Evolutionary conservation across 352 stramenopile species (phyloP).

Genomic region (Phytopythium boreale): DNA sequence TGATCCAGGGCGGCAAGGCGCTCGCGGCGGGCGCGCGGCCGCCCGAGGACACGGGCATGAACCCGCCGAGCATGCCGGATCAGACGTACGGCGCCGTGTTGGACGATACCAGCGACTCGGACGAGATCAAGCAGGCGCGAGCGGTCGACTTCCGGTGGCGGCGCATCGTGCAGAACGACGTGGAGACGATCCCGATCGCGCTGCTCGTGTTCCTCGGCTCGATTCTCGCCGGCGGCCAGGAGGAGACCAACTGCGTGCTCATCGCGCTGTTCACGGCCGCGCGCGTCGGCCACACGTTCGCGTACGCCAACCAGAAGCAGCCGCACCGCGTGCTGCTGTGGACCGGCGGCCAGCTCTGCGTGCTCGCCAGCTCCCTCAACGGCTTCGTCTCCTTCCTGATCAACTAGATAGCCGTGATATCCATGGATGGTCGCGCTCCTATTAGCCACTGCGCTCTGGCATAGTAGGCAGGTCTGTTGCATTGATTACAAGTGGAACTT

Average conservation of each 20-base stretch:
- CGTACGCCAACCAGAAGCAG: constrained; percentile 31
- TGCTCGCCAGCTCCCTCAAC: constrained; percentile 35
- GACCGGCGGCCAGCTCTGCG: constrained; percentile 29
- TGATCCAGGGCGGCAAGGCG: constrained; percentile 31
- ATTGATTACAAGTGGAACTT: no score
- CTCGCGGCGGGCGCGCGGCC: constrained; percentile 31
- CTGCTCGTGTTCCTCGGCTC: constrained; percentile 41
- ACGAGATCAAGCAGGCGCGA: constrained; percentile 11
- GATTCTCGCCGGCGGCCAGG: constrained; percentile 34
- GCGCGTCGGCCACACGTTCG: constrained; percentile 31
- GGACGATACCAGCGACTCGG: constrained; percentile 9
- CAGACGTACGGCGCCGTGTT: constrained; percentile 30
- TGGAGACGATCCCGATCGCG: constrained; percentile 33
- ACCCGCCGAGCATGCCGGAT: constrained; percentile 19
- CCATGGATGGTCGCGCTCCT: background rate
- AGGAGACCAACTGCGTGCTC: constrained; percentile 38
- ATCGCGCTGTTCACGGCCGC: constrained; percentile 30
- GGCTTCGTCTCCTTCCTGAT: constrained; percentile 34
- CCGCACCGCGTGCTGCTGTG: constrained; percentile 33
- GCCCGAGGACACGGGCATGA: constrained; percentile 29
- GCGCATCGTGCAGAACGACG: constrained; percentile 43
- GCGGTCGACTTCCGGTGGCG: constrained; percentile 39
- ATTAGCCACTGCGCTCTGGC: no score
- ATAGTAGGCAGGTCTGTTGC: no score
- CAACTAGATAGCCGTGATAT: background rate